Conservation (phyloP, 2,329 filamentous ascomycete genomes). For the Hirsutella minnesotensis region DNA sequence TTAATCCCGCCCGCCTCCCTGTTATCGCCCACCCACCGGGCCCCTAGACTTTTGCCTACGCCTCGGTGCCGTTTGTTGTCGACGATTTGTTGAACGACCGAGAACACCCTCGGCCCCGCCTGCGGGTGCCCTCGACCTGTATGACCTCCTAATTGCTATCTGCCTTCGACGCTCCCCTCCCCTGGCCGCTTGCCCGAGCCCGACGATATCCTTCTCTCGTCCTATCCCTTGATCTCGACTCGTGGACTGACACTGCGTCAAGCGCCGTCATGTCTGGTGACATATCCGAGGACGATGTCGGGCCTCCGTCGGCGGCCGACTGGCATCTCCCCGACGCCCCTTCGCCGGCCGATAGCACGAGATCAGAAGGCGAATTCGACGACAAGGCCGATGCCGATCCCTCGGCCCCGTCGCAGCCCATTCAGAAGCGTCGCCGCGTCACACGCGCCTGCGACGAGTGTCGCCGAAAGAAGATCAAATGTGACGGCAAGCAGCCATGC, state of each 20-base stretch:
- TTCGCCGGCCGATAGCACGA: constrained; percentile 30
- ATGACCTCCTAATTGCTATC: constrained; percentile 5
- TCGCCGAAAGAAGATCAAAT: constrained; percentile 78
- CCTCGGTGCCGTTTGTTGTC: not conserved
- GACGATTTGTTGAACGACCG: not conserved
- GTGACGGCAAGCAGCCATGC: constrained; percentile 76
- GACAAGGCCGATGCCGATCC: constrained; percentile 19
- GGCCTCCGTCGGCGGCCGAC: constrained; percentile 20
- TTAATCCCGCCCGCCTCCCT: not conserved
- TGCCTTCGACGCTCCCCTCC: not conserved
- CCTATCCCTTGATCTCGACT: not conserved
- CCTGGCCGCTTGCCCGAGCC: too few relatives aligned
- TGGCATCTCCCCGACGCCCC: constrained; percentile 23
- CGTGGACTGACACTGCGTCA: not conserved
- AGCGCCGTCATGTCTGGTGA: constrained; percentile 19
- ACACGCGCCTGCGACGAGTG: constrained; percentile 76
- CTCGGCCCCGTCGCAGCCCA: constrained; percentile 37
- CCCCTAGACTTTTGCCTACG: not conserved
- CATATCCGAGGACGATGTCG: constrained; percentile 32
- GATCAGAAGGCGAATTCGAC: constrained; percentile 28
- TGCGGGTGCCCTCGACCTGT: constrained; percentile 3
- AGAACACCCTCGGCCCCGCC: not conserved
- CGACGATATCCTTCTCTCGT: not conserved
- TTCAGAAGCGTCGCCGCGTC: constrained; percentile 67
- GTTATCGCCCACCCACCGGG: not conserved